Conservation (phyloP, 345 rosid species). For the Arabis alpina region DNA sequence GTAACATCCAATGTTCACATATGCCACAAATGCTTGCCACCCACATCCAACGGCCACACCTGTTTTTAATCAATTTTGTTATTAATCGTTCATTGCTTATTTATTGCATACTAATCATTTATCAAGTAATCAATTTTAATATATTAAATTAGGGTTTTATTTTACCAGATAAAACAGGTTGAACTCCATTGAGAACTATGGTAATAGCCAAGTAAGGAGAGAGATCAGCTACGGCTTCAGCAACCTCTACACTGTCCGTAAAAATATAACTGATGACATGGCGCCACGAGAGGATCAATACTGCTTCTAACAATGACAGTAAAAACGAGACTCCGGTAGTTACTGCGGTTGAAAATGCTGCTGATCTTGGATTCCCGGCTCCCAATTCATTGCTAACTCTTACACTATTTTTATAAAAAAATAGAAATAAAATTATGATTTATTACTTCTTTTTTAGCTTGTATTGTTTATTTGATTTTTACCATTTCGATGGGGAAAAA, state of each 20-base stretch:
- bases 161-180: conserved; percentile 69
- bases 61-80: conserved; percentile 6
- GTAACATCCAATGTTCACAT: conserved; percentile 77
- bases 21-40: conserved; percentile 90
- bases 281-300: conserved; percentile 47
- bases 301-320: conserved; percentile 46
- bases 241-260: conserved; percentile 54
- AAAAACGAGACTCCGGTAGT: conserved; percentile 54
- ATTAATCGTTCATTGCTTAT: neutral
- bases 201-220: conserved; percentile 58
- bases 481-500: neutral
- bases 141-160: neutral
- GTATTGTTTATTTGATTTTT: neutral
- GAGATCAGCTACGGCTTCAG: conserved; percentile 64
- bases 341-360: conserved; percentile 51
- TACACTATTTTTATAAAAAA: conserved; percentile 44
- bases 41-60: conserved; percentile 90
- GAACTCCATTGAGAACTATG: conserved; percentile 64
- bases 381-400: conserved; percentile 72
- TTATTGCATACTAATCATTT: neutral
- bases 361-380: conserved; percentile 62
- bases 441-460: neutral
- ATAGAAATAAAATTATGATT: neutral
- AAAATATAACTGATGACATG: conserved; percentile 56
- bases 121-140: neutral